These are phyloP conservation scores for Castanopsis chinensis DNA, from an alignment of 306 rosid species.

Conservation along the genomic window DNA sequence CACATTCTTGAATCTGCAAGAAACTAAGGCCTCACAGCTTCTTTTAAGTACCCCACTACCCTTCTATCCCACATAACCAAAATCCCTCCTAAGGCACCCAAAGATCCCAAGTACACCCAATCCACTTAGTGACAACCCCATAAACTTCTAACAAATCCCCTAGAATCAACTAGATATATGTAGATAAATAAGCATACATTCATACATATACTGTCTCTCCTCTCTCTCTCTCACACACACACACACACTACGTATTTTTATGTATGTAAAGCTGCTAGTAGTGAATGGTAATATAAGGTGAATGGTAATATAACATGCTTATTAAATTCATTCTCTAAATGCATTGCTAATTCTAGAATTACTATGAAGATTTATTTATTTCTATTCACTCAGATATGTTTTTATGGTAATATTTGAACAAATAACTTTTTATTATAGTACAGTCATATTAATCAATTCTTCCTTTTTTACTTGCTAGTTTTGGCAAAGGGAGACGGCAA, in stretches of 20 bases:
- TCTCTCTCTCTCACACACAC: background rate
- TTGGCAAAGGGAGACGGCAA: constrained; percentile 90
- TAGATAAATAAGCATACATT: background rate
- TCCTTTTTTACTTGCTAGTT: constrained; percentile 44
- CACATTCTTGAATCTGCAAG: too few species aligned
- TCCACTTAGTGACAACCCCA: too few species aligned
- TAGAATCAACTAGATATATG: background rate
- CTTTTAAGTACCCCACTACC: too few species aligned
- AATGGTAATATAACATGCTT: background rate
- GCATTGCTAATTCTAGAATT: background rate
- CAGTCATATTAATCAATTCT: constrained; percentile 13
- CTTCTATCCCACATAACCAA: too few species aligned
- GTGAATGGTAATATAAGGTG: background rate
- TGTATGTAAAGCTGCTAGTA: background rate
- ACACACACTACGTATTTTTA: background rate
- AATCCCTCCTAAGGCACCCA: too few species aligned
- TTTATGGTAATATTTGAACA: background rate
- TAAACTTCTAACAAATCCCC: too few species aligned
- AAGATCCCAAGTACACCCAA: too few species aligned
- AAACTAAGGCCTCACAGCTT: too few species aligned
- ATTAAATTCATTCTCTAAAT: background rate
- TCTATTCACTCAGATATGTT: background rate
- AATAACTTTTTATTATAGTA: background rate
- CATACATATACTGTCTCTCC: background rate
- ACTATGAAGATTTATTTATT: background rate